Evolutionary conservation across 2,329 filamentous ascomycete species (phyloP).

Genomic region (Diaporthe batatas): DNA sequence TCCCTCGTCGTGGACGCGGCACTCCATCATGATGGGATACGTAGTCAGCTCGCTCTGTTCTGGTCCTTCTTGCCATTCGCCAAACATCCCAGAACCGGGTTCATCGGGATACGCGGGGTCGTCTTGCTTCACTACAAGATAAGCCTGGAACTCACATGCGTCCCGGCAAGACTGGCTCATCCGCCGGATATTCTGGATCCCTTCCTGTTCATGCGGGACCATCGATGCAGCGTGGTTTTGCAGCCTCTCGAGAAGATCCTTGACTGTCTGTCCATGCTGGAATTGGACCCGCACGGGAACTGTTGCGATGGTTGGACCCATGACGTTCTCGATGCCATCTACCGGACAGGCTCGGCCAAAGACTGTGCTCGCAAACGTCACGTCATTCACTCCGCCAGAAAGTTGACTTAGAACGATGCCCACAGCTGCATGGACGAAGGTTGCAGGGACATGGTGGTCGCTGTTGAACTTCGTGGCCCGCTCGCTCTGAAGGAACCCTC

Average conservation of each 20-base stretch:
- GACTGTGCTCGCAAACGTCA: conserved; percentile 1
- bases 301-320: conserved; percentile 64
- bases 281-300: conserved; percentile 67
- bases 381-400: not conserved
- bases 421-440: not conserved
- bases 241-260: conserved; percentile 46
- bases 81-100: not conserved
- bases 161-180: conserved; percentile 41
- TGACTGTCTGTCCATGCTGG: conserved; percentile 56
- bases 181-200: conserved; percentile 69
- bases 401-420: not conserved
- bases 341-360: conserved; percentile 26
- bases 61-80: not conserved
- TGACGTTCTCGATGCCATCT: conserved; percentile 23
- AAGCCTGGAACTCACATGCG: conserved; percentile 10
- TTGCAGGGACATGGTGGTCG: conserved; percentile 1
- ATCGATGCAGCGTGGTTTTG: conserved; percentile 45
- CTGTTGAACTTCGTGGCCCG: not conserved
- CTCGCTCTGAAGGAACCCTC: not conserved
- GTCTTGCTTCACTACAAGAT: conserved; percentile 9
- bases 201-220: conserved; percentile 74
- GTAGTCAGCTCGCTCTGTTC: conserved; percentile 7
- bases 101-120: not conserved
- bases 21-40: conserved; percentile 15
- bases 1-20: not conserved